Base-by-base conservation (phyloP, 2,329 filamentous ascomycete species). In the Botrytis medusae region DNA sequence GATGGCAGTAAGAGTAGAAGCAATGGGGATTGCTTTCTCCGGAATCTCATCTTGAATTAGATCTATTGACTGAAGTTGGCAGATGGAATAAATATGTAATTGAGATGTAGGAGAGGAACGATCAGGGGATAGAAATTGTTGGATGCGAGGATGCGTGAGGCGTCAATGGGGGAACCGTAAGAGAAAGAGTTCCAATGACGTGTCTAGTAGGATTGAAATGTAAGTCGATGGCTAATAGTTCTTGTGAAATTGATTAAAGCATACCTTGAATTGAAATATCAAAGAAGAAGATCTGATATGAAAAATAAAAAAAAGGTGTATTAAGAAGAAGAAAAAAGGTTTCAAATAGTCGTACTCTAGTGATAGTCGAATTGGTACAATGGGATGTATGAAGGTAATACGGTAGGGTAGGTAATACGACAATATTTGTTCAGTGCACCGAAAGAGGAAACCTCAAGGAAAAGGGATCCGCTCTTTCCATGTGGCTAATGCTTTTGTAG, bases 1-100 rank as follows among this genome's bases (percentile, higher is more conserved):
- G 85, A 86, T 44, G 89, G 87, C 54, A 91, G 82, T 2, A 91
- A 84, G 54, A 92, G 86, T 48, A 92, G 84, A 68, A 92, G 81
- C 37, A 92, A 81, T 44, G 88, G 85, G 72, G 86, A 86, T 74
- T 84, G 84, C 72, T 82, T 83, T 75, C 84, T 84, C 82, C 85
- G 85, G 78, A 91, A 82, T 82, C 86, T 89, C 90, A 93, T 92
- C 68, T 68, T 78, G 71, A 63, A 76, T 72, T 75, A 72, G 74
- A 67, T 71, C 42, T 46, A 54, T n/a, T 18, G n/a, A 67, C 34
- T 16, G 48, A 57, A 59, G n/a, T 44, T 65, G 46, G 42, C 40
- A 72, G 46, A 48, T 60, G 37, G 46, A 7, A 32, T 64, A 20
- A 16, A 48, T 34, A 4, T 18, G 60, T n/a, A 16, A 40, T n/a